Evolutionary conservation across 1,284 basidiomycete genomes (phyloP).

Genomic region (Ceratobasidium sp.): DNA sequence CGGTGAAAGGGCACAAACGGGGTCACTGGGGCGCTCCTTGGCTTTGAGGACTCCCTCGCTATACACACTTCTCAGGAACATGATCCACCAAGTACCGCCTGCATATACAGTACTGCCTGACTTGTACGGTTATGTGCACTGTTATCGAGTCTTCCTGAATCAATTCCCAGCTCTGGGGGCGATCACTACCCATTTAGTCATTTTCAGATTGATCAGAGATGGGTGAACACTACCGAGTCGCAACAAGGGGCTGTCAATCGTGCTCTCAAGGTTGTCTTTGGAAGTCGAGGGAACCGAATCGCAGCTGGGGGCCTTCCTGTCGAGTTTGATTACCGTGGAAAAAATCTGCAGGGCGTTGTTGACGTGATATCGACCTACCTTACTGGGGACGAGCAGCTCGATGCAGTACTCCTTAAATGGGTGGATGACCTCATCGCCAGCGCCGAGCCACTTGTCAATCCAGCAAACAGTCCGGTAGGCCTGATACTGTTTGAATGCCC

Average conservation of each 20-base stretch:
- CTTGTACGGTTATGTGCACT: neutral
- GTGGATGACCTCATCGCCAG: constrained; percentile 17
- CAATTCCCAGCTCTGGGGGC: neutral
- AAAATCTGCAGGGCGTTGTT: constrained; percentile 12
- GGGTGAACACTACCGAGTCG: neutral
- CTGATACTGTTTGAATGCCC: no score
- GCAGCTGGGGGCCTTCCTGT: neutral
- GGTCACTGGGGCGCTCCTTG: neutral
- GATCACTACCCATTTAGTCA: neutral
- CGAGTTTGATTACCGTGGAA: constrained; percentile 5
- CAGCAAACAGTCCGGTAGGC: neutral
- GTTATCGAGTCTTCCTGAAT: neutral
- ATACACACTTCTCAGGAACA: neutral
- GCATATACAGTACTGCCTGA: neutral
- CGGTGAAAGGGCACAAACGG: no score
- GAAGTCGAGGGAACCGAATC: neutral
- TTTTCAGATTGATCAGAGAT: neutral
- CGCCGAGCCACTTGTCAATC: neutral
- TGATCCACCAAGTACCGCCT: neutral
- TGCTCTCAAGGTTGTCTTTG: constrained; percentile 3
- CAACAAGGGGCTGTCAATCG: constrained; percentile 25
- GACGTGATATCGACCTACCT: constrained; percentile 16
- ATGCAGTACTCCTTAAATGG: constrained; percentile 27
- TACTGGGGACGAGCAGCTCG: neutral
- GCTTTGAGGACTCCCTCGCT: neutral